A percentile compares a stretch with the other conserved stretches of the same genome.
Evolutionary conservation across 148 eudicot genomes (phyloP).

Genomic region (Mesembryanthemum crystallinum): DNA sequence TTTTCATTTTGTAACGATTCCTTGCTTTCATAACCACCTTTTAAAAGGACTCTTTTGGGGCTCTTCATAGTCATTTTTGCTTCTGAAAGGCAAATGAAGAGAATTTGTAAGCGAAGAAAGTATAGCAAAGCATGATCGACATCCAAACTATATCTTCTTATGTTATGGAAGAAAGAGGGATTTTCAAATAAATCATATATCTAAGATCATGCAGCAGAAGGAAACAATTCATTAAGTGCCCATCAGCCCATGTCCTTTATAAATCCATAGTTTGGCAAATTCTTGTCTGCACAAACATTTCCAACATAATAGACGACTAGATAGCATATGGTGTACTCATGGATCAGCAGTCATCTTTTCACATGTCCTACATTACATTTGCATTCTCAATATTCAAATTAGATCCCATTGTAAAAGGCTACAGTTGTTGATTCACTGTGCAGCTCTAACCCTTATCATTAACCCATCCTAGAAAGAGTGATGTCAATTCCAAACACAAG

Average conservation of each 20-base stretch:
- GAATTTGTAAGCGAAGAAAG: slow-evolving; percentile 2
- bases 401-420: not conserved
- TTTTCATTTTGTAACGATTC: slow-evolving; percentile 44
- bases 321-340: not conserved
- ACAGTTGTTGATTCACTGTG: not conserved
- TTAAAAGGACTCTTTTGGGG: slow-evolving; percentile 45
- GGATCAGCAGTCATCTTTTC: not conserved
- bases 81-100: slow-evolving; percentile 39
- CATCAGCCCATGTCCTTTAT: not conserved
- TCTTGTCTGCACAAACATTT: not conserved
- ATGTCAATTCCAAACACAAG: not conserved
- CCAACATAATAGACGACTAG: not conserved
- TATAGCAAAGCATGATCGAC: not conserved
- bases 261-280: not conserved
- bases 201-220: not conserved
- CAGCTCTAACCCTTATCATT: not conserved
- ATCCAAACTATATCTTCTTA: not conserved
- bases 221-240: not conserved
- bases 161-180: not conserved
- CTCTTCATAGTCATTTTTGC: slow-evolving; percentile 46
- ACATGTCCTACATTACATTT: not conserved
- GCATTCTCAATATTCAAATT: too few relatives aligned
- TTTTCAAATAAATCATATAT: too few relatives aligned
- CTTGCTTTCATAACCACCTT: slow-evolving; percentile 43
- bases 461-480: not conserved